A percentile compares a stretch with the other conserved stretches of the same genome.
Conservation (phyloP, 2,329 filamentous ascomycete genomes). For the Parafenestella ontariensis region DNA sequence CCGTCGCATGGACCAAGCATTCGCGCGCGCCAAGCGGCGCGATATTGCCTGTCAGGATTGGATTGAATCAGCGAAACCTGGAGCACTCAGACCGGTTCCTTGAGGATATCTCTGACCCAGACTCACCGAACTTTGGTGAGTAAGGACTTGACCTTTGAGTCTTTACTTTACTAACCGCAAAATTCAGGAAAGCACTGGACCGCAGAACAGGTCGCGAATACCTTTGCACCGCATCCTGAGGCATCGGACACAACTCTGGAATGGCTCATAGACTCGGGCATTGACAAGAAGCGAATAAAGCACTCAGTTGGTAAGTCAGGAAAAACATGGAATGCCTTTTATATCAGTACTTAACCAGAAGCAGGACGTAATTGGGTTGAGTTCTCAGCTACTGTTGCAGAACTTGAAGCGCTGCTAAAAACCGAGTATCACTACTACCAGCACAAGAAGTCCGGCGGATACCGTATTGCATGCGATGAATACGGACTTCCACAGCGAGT, state of each 20-base stretch:
- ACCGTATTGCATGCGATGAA: constrained; percentile 23
- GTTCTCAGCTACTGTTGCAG: constrained; percentile 15
- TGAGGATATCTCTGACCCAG: constrained; percentile 22
- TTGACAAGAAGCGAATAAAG: constrained; percentile 15
- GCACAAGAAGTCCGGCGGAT: constrained; percentile 18
- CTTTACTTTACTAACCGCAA: not conserved
- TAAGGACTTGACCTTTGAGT: not conserved
- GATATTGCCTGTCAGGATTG: constrained; percentile 19
- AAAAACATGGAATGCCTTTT: not conserved
- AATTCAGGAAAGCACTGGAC: constrained; percentile 19
- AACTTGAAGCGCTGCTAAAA: constrained; percentile 17
- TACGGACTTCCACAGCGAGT: constrained; percentile 21
- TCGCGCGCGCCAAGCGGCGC: constrained; percentile 17
- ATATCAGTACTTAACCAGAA: not conserved
- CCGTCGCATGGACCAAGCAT: constrained; percentile 18
- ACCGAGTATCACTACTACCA: constrained; percentile 25
- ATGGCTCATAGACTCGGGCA: constrained; percentile 23
- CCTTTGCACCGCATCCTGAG: constrained; percentile 22
- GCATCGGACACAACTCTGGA: constrained; percentile 16
- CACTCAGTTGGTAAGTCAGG: constrained; percentile 18
- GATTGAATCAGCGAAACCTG: constrained; percentile 19
- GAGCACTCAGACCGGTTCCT: constrained; percentile 21
- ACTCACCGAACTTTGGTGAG: constrained; percentile 23
- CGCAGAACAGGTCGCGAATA: constrained; percentile 20
- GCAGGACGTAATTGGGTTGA: constrained; percentile 20